Conservation (phyloP, 495 filamentous ascomycete genomes). For the Lepidopterella palustris region DNA sequence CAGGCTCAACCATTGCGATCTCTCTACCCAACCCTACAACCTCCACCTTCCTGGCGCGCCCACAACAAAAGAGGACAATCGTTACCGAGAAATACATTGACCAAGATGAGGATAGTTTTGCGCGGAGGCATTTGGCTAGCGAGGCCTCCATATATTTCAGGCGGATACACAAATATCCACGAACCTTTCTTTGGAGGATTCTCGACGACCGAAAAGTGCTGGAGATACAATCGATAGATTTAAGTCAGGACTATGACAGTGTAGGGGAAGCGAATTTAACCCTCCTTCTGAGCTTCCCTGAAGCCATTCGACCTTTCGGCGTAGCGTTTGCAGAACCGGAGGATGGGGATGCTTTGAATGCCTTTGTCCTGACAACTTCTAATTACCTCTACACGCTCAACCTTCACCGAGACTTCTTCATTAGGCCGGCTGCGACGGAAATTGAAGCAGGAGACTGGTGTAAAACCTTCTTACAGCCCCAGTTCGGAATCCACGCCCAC, state of each 20-base stretch:
- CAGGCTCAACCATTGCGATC: conserved; percentile 63
- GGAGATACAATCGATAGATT: conserved; percentile 74
- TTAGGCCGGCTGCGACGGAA: conserved; percentile 58
- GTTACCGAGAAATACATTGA: conserved; percentile 42
- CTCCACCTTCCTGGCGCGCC: conserved; percentile 32
- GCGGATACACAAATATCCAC: conserved; percentile 62
- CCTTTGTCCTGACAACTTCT: conserved; percentile 71
- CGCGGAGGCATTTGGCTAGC: conserved; percentile 62
- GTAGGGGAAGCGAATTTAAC: conserved; percentile 61
- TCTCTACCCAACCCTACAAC: conserved; percentile 54
- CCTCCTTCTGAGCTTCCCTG: conserved; percentile 68
- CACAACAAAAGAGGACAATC: conserved; percentile 32
- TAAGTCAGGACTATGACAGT: conserved; percentile 61
- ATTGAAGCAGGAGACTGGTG: conserved; percentile 67
- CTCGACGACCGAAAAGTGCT: conserved; percentile 73
- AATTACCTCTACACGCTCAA: conserved; percentile 75
- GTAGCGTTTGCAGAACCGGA: conserved; percentile 74
- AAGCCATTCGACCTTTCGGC: conserved; percentile 62
- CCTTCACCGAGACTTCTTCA: conserved; percentile 74
- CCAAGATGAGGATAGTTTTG: conserved; percentile 70
- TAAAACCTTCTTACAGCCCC: conserved; percentile 62
- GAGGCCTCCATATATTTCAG: conserved; percentile 82
- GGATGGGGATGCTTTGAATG: conserved; percentile 68
- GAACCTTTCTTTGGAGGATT: conserved; percentile 84
- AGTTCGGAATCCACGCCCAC: conserved; percentile 58